Percentiles rank a stretch among this genome's conserved stretches.
Evolutionary conservation across 257 asterid genomes (phyloP).

Genomic region (Linderniella brevidens): DNA sequence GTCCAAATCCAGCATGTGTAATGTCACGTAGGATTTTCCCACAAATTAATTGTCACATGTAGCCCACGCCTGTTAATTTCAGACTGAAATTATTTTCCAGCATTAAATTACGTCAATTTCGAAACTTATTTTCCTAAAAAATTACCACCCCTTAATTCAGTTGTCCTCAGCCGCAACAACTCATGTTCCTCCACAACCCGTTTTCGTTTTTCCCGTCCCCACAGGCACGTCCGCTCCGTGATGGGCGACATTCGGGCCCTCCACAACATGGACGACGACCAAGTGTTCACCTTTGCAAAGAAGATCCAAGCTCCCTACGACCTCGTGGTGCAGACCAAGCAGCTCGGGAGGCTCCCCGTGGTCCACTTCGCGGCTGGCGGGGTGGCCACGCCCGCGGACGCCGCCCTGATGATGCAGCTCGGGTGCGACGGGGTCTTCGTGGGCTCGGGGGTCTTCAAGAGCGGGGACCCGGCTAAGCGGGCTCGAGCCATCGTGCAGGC

Average conservation of each 20-base stretch:
- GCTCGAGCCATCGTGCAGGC: conserved; percentile 1
- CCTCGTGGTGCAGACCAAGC: conserved; percentile 7
- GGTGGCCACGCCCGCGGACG: conserved; percentile 5
- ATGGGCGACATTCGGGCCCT: conserved; percentile 25
- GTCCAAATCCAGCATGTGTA: too few relatives aligned
- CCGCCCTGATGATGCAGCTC: conserved; percentile 5
- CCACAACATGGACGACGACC: conserved; percentile 6
- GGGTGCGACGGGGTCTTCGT: conserved; percentile 7
- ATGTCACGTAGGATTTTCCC: too few relatives aligned
- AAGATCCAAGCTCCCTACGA: conserved; percentile 3
- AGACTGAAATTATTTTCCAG: too few relatives aligned
- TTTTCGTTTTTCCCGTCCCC: too few relatives aligned
- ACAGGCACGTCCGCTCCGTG: conserved; percentile 36
- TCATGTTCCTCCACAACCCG: too few relatives aligned
- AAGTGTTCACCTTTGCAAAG: conserved; percentile 6
- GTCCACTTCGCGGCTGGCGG: conserved; percentile 8
- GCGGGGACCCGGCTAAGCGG: conserved; percentile 4
- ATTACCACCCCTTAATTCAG: too few relatives aligned
- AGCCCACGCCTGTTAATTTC: too few relatives aligned
- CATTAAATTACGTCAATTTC: too few relatives aligned
- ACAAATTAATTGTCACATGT: too few relatives aligned
- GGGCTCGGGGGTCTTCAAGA: conserved; percentile 3
- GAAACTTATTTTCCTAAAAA: too few relatives aligned
- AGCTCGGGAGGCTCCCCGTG: conserved; percentile 2
- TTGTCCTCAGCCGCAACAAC: too few relatives aligned